These are phyloP conservation scores for Pythium dissimile DNA, from an alignment of 352 stramenopile genomes.

Conservation along the genomic window DNA sequence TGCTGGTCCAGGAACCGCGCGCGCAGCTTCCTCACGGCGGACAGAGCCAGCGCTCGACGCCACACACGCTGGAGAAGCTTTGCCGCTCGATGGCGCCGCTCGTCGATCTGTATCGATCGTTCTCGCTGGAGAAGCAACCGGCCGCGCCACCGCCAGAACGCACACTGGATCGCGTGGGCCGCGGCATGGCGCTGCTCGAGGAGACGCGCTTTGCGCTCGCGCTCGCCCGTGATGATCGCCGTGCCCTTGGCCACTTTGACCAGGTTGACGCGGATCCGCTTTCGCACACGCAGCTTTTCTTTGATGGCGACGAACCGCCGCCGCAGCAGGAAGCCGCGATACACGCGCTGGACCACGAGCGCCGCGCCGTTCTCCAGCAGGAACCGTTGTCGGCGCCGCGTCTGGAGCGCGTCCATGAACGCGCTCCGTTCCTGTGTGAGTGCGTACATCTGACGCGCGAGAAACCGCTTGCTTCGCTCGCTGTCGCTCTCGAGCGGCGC, in stretches of 20 bases:
- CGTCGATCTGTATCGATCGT: constrained; percentile 17
- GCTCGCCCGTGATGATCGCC: constrained; percentile 57
- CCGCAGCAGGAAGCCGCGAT: constrained; percentile 49
- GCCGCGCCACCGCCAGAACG: constrained; percentile 32
- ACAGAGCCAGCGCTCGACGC: constrained; percentile 26
- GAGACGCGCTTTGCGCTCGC: constrained; percentile 35
- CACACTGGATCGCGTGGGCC: constrained; percentile 31
- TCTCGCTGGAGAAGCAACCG: constrained; percentile 30
- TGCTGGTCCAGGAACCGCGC: constrained; percentile 22
- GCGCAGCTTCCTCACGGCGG: constrained; percentile 25
- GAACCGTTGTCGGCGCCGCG: constrained; percentile 30
- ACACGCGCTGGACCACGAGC: constrained; percentile 48
- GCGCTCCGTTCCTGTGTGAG: constrained; percentile 33
- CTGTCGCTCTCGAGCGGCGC: constrained; percentile 24
- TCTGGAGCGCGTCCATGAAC: constrained; percentile 46
- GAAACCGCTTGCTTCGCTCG: constrained; percentile 10
- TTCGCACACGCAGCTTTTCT: constrained; percentile 55
- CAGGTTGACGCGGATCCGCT: constrained; percentile 55
- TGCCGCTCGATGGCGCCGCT: constrained; percentile 19
- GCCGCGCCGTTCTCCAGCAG: constrained; percentile 37
- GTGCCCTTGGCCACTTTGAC: constrained; percentile 61
- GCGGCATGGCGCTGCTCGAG: constrained; percentile 24
- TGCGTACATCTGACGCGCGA: constrained; percentile 30
- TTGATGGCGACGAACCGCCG: constrained; percentile 42
- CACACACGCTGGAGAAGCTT: constrained; percentile 37